A percentile compares a stretch with the other conserved stretches of the same genome.
These are phyloP conservation scores for Arthrobotrys pseudoclavata DNA, from an alignment of 2,329 filamentous ascomycete species.

Conservation along the genomic window DNA sequence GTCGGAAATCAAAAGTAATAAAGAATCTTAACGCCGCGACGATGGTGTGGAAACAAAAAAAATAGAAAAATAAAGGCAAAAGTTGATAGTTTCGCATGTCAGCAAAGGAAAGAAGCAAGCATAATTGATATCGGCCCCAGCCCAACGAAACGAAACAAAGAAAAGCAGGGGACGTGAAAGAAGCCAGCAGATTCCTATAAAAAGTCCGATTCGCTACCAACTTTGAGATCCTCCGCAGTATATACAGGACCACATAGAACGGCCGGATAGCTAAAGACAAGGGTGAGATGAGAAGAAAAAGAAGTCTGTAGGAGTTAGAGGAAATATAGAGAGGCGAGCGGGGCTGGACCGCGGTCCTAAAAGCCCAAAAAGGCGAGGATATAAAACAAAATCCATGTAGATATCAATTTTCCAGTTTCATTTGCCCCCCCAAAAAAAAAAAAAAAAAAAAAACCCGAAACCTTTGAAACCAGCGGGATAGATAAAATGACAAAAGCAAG, in stretches of 20 bases:
- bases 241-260: constrained; percentile 41
- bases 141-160: constrained; percentile 30
- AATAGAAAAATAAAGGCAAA: constrained; percentile 17
- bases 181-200: constrained; percentile 3
- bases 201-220: constrained; percentile 8
- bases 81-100: background rate
- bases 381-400: constrained; percentile 28
- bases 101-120: constrained; percentile 22
- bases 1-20: background rate
- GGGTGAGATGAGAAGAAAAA: background rate
- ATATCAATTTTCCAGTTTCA: constrained; percentile 48
- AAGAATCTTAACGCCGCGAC: constrained; percentile 30
- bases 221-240: constrained; percentile 35
- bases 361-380: background rate
- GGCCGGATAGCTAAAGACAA: constrained; percentile 1
- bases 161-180: constrained; percentile 13
- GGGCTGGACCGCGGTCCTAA: background rate
- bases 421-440: background rate
- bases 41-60: constrained; percentile 20
- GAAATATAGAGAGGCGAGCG: background rate
- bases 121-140: constrained; percentile 4
- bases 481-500: background rate
- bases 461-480: constrained; percentile 19
- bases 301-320: background rate
- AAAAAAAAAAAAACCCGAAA: constrained; percentile 24